These are phyloP conservation scores for Phytopythium litorale DNA, from an alignment of 352 stramenopile species.

Conservation along the genomic window DNA sequence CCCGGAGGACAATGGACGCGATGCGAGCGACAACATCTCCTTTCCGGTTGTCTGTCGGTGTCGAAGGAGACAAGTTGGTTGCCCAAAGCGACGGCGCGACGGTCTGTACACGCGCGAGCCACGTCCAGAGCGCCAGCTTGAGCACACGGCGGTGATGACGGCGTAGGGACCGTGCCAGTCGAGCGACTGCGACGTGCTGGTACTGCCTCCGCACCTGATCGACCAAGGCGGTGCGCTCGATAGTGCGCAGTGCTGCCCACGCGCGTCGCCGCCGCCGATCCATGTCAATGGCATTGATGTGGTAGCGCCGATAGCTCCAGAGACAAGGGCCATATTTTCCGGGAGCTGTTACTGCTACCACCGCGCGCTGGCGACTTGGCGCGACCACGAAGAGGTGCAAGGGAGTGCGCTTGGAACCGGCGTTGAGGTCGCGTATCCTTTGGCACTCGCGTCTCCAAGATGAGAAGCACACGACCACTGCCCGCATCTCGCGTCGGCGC, in stretches of 20 bases:
- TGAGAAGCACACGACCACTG: slow-evolving; percentile 10
- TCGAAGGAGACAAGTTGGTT: background rate
- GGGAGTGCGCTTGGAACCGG: background rate
- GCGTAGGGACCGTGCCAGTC: slow-evolving; percentile 20
- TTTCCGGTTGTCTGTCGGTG: background rate
- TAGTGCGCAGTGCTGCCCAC: background rate
- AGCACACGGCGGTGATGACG: slow-evolving; percentile 18
- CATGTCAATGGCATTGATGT: background rate
- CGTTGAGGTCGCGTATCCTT: background rate
- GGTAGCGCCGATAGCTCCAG: background rate
- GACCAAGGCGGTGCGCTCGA: background rate
- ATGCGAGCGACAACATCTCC: background rate
- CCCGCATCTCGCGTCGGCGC: background rate
- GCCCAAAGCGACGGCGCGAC: slow-evolving; percentile 18
- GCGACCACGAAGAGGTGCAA: slow-evolving; percentile 6
- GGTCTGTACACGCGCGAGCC: slow-evolving; percentile 30
- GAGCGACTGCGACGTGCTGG: slow-evolving; percentile 2
- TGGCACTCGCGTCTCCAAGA: slow-evolving; percentile 9
- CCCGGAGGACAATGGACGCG: slow-evolving; percentile 1
- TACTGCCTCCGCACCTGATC: background rate
- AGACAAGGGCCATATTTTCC: background rate
- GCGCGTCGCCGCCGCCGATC: background rate
- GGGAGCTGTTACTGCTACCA: background rate
- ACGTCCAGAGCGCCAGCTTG: slow-evolving; percentile 42
- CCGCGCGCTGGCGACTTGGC: background rate